Conservation (phyloP, 2,329 filamentous ascomycete species). For the Podosphaera aphanis region DNA sequence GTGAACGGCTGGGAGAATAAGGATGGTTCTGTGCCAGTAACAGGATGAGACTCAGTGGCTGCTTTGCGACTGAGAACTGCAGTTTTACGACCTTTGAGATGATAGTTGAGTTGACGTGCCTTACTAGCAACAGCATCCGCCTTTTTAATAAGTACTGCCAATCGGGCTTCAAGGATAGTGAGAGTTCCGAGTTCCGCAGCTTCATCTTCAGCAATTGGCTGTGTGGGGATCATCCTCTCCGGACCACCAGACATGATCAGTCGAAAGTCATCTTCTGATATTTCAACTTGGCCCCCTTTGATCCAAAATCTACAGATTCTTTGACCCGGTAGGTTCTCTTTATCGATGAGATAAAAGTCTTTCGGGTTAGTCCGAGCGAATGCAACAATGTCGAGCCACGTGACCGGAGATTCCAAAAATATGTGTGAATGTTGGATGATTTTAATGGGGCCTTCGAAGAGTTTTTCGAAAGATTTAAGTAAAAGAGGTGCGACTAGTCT, state of each 20-base stretch:
- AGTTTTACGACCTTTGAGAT: constrained; percentile 48
- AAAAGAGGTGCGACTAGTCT: constrained; percentile 62
- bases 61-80: constrained; percentile 45
- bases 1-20: constrained; percentile 11
- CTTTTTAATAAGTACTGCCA: constrained; percentile 54
- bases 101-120: constrained; percentile 60
- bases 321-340: constrained; percentile 41
- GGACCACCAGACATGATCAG: constrained; percentile 64
- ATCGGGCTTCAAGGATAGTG: constrained; percentile 59
- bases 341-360: constrained; percentile 51
- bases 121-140: constrained; percentile 53
- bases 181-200: constrained; percentile 63
- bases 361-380: constrained; percentile 61
- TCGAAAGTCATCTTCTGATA: constrained; percentile 69
- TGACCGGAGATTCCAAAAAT: constrained; percentile 37
- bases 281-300: constrained; percentile 62
- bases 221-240: constrained; percentile 57
- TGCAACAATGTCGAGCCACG: constrained; percentile 68
- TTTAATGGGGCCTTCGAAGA: constrained; percentile 60
- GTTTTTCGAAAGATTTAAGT: constrained; percentile 63
- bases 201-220: constrained; percentile 69
- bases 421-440: constrained; percentile 22
- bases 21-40: neutral
- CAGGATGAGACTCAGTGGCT: constrained; percentile 8
- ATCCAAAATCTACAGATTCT: constrained; percentile 62